Evolutionary conservation across 139 green algal species (phyloP), one percentile per base, ranked within the genome.

Genomic region (Chlamydomonas asymmetrica): DNA sequence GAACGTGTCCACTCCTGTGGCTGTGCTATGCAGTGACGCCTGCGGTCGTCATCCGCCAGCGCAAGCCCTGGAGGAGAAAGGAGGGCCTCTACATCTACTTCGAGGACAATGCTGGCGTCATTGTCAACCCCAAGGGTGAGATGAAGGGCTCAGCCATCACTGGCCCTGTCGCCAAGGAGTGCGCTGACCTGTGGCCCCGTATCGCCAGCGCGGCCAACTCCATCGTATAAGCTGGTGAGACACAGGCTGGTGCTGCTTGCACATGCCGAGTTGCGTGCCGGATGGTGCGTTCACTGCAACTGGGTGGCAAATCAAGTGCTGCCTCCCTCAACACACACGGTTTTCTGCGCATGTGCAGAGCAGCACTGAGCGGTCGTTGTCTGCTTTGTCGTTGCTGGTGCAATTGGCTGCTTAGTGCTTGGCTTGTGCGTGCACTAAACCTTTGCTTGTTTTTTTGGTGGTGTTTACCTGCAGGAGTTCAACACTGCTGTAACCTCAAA

Each of bases 121-220:
- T 99, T 76, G 96, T 99, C 63, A 99, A 99, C 89, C 91, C 94
- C 74, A 99, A 99, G 91, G 96, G 96, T 69, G 97, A 99, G 81
- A 98, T 99, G 94, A 99, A 99, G 90, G 96, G 97, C 25, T 99
- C 97, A 32, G 97, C 97, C 63, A 99, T 99, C 86, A 98, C 96
- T 34, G 97, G 97, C 41, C 97, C 97, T 41, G 94, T 99, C 45
- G 96, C 93, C 59, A 99, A 99, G 95, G 97, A 99, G 89, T 99
- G 97, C 89, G 97, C 97, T 20, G 97, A 99, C 85, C 81, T 99
- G 78, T 99, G 97, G 97, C 97, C 97, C 22, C 92, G 97, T 91
- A 97, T 99, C 72, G 97, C 97, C 56, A 95, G 88, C 77, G 97
- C 97, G 54, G 95, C 96, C 77, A 99, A 98, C 91, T 94, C 92